phyloP scores from a whole-genome alignment of 2,329 filamentous ascomycete species.

The Metarhizium album region DNA sequence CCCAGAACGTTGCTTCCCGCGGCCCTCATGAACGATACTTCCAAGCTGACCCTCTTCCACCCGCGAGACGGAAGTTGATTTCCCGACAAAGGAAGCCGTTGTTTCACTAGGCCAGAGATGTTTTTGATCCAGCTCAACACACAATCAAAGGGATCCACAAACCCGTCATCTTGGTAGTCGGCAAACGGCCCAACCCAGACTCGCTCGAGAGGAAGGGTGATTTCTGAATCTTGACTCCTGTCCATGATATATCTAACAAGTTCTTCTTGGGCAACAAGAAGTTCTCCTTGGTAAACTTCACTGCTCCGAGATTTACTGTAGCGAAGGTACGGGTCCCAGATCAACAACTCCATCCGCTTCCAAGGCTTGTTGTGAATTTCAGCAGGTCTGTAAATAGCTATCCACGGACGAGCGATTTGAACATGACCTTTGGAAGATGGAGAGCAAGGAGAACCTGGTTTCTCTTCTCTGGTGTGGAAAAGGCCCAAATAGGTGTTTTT shows the following conservation, averaged over 20 bases:
- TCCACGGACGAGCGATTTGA: conserved; percentile 30
- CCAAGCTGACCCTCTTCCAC: conserved; percentile 24
- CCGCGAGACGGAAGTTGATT: conserved; percentile 20
- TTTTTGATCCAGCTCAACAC: conserved; percentile 27
- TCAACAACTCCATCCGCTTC: conserved; percentile 34
- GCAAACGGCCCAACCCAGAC: conserved; percentile 35
- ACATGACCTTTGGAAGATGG: background rate
- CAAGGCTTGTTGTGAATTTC: conserved; percentile 25
- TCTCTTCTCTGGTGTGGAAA: conserved; percentile 30
- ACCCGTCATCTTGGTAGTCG: conserved; percentile 9
- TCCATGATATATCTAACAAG: conserved; percentile 29
- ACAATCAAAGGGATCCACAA: conserved; percentile 27
- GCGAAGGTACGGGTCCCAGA: conserved; percentile 37
- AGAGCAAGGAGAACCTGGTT: background rate
- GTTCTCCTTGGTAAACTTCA: conserved; percentile 19
- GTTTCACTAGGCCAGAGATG: conserved; percentile 21
- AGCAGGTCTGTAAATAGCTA: conserved; percentile 35
- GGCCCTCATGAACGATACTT: background rate
- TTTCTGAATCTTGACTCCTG: conserved; percentile 17
- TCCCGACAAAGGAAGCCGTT: conserved; percentile 25
- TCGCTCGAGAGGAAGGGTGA: conserved; percentile 21
- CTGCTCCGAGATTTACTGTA: conserved; percentile 13
- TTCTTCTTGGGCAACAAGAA: conserved; percentile 34
- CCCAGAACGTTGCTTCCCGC: background rate
- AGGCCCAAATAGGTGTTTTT: conserved; percentile 25